Conservation (phyloP, 2,329 filamentous ascomycete species). For the Talaromyces sp. region DNA sequence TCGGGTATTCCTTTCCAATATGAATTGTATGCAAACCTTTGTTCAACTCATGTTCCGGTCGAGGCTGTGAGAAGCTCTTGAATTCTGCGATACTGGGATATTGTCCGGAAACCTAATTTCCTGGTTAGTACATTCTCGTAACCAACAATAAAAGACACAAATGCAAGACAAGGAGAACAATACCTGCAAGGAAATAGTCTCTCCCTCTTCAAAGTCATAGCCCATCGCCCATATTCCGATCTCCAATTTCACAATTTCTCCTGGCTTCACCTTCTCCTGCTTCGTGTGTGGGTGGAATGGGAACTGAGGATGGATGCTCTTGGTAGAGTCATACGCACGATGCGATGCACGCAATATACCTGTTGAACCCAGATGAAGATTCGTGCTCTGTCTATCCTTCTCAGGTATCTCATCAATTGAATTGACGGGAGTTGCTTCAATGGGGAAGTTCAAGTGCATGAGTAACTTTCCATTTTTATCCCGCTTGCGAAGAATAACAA, state of each 20-base stretch:
- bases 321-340: slow-evolving; percentile 32
- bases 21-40: slow-evolving; percentile 38
- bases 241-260: slow-evolving; percentile 42
- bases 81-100: slow-evolving; percentile 40
- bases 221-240: slow-evolving; percentile 48
- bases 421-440: slow-evolving; percentile 28
- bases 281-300: slow-evolving; percentile 38
- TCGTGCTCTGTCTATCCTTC: slow-evolving; percentile 38
- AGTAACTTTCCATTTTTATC: slow-evolving; percentile 40
- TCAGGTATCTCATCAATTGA: slow-evolving; percentile 25
- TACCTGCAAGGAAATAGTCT: slow-evolving; percentile 19
- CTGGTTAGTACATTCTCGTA: neutral
- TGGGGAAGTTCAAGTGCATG: slow-evolving; percentile 43
- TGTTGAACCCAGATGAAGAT: slow-evolving; percentile 39
- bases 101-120: slow-evolving; percentile 25
- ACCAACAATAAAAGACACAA: neutral
- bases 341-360: slow-evolving; percentile 45
- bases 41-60: slow-evolving; percentile 41
- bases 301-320: slow-evolving; percentile 30
- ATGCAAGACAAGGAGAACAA: neutral
- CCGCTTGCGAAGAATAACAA: slow-evolving; percentile 42
- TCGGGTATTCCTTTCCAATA: slow-evolving; percentile 35
- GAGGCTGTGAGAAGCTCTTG: slow-evolving; percentile 32
- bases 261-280: slow-evolving; percentile 38
- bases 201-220: slow-evolving; percentile 42